Base-by-base conservation (phyloP, 352 stramenopile species). In the Pseudoperonospora humuli region DNA sequence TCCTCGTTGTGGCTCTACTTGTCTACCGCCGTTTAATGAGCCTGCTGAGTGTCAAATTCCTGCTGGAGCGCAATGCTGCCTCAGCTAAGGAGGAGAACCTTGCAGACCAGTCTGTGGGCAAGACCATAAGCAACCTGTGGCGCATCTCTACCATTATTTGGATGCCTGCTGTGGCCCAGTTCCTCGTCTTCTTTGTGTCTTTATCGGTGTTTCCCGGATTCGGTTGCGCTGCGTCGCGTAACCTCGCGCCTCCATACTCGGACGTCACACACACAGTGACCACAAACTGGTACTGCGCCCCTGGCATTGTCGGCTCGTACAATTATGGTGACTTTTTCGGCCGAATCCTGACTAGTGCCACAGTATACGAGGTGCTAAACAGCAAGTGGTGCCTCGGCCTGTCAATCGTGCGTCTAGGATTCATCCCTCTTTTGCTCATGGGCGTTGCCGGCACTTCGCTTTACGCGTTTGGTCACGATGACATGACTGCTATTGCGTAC, bases 251-350 rank as follows among this genome's bases (percentile, higher is more conserved):
- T 1, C 46, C 50, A 1, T 75, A 64, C 43, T 58, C 19, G 7
- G 18, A 54, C n/a, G 49, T 50, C 21, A 19, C 19, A 9, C 43
- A 69, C 24, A 17, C 11, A 10, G 23, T 68, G 25, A 65, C 52
- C 2, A 21, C 18, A 5, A 48, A 45, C 3, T 84, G 71, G 74
- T 81, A 75, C 38, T 70, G 50, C 53, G 62, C 66, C 5, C 68
- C 70, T 1, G 74, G 70, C 11, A 72, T 82, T 45, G 67, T 84
- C 25, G 70, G 54, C 15, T 62, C 45, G 39, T 84, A 74, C 67
- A 81, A 79, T 60, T 80, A 73, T 57, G 72, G 72, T 11, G 70
- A 84, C 36, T 78, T 77, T 39, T 50, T 83, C 34, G 75, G 67
- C 15, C 65, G 72, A 8, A 45, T 84, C 34, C 25, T 82, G 32